Base-by-base conservation (phyloP, 371 early-diverging fungal genomes). In the Rhizopus sp. region DNA sequence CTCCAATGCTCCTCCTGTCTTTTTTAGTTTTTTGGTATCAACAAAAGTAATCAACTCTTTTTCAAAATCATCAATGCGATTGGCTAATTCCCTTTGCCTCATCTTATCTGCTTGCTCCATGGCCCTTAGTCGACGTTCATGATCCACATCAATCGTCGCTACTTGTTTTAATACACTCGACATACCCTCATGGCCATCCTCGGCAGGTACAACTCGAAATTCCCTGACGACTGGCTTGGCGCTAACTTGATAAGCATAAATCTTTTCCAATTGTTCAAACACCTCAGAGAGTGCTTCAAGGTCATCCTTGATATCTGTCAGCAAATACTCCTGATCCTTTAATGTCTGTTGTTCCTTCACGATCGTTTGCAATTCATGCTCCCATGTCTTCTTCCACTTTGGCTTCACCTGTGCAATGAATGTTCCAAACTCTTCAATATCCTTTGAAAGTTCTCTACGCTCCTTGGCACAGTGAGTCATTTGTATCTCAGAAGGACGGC, bases 351-450 rank as follows among this genome's bases (percentile, higher is more conserved):
- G 92, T 53, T 92, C 92, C 58, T 87, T 86, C 34, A 93, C 81
- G 62, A 93, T 89, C 29, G 81, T 86, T 56, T 93, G 88, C 35
- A 93, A 68, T 63, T 92, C 93, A 10, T 82, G 81, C 57, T 91
- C 91, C 92, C 92, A 93, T 0, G 88, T 88, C 72, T 84, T 87
- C 60, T 92, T 92, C 93, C 93, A 93, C 4, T 75, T 71, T 12
- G 91, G 85, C 31, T 86, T 81, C 5, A 87, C 78, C 10, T 84
- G 77, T 47, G 75, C 73, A 54, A 93, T 84, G 45, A 82, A 89
- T 30, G 70, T 63, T 7, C 79, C 65, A 38, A 90, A 82, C 35
- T 81, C 77, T 16, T 75, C 73, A 40, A 87, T 82, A 31, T 84
- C 87, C 4, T 68, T 45, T 0, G 62, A 71, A n/a, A 91, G 66